Evolutionary conservation across 345 rosid genomes (phyloP), one percentile per base, ranked within the genome.

Genomic region (Mallotus nudiflorus): DNA sequence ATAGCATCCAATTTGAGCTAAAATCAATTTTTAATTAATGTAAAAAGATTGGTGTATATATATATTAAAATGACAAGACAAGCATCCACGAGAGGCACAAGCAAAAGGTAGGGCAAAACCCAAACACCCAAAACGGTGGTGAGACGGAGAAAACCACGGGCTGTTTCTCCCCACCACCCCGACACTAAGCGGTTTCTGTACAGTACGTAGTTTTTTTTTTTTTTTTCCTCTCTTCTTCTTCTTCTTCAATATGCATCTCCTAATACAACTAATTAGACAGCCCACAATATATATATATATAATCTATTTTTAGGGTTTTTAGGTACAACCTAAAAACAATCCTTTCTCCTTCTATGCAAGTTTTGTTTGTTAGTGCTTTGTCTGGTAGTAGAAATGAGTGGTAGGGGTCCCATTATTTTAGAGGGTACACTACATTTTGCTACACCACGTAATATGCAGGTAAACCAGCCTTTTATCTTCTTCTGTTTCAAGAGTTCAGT

Each of bases 111-210:
- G 52, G 11, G 54, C 9, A 33, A 33, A 33, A 6, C 37, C n/a
- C n/a, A n/a, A n/a, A n/a, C n/a, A n/a, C n/a, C n/a, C n/a, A n/a
- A 51, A 65, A 62, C 33, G 76, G 76, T 59, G 78, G 77, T 45
- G 55, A 37, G 76, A n/a, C n/a, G 72, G 76, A 76, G 83, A 81
- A 84, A 84, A 78, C 87, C 69, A 68, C 69, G 85, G 87, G 84
- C 85, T 8, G 84, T 60, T 79, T 82, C 82, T 63, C 78, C 82
- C 85, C 52, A 77, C 77, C 82, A 27, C 39, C 85, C 87, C 82
- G 83, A 82, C 87, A 81, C 59, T 1, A 69, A 65, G 87, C 77
- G 81, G 87, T 83, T 83, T 35, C 6, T 19, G 3, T 2, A 33
- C 37, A 33, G 3, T 33, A 33, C 37, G 4, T 33, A 33, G 37